Conservation (phyloP, 2,329 filamentous ascomycete genomes). For the Thelonectria rubi region DNA sequence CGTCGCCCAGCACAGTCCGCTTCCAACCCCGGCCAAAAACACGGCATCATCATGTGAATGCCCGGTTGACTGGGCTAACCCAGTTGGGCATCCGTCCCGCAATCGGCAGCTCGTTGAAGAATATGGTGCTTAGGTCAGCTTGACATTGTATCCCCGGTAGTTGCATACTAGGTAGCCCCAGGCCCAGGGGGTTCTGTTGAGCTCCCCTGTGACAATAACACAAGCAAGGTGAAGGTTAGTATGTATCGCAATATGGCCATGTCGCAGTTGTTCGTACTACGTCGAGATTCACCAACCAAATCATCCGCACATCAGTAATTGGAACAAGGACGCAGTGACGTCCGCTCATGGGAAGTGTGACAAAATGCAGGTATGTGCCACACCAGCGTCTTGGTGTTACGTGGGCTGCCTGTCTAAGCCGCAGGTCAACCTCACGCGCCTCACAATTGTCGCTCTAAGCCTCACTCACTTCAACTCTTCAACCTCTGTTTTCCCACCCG, state of each 20-base stretch:
- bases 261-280: background rate
- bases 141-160: background rate
- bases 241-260: background rate
- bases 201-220: background rate
- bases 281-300: background rate
- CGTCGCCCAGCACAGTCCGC: background rate
- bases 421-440: slow-evolving; percentile 11
- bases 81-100: background rate
- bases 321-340: background rate
- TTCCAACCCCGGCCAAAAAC: background rate
- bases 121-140: background rate
- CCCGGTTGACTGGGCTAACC: background rate
- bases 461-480: background rate
- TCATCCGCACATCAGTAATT: background rate
- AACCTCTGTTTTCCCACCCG: background rate
- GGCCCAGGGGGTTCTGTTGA: no score
- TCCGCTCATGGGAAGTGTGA: background rate
- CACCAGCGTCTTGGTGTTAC: background rate
- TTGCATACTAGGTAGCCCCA: background rate
- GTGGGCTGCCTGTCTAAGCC: slow-evolving; percentile 21
- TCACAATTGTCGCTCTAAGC: background rate
- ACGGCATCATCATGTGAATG: slow-evolving; percentile 17
- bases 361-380: slow-evolving; percentile 22
- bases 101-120: background rate
- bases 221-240: background rate